phyloP scores from a whole-genome alignment of 1,284 basidiomycete genomes.

The Coriolopsis trogii region DNA sequence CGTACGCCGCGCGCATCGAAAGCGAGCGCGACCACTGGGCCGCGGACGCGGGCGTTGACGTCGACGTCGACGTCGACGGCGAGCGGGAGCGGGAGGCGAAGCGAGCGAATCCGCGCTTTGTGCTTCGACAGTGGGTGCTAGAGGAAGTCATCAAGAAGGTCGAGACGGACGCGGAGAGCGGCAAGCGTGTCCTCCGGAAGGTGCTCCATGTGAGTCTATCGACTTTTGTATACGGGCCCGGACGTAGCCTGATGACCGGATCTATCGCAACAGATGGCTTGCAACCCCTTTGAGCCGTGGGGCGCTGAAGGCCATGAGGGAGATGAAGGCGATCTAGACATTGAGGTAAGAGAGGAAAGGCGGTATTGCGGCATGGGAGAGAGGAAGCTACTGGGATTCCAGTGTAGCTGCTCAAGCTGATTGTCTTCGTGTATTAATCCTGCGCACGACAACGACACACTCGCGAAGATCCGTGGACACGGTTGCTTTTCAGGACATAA shows the following conservation, averaged over 20 bases:
- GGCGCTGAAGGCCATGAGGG: slow-evolving; percentile 62
- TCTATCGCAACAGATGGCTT: slow-evolving; percentile 75
- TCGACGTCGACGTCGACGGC: slow-evolving; percentile 38
- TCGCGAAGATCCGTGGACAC: too few relatives aligned
- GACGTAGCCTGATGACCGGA: slow-evolving; percentile 16
- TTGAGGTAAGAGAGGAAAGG: slow-evolving; percentile 72
- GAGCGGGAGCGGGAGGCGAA: slow-evolving; percentile 51
- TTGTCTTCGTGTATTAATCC: too few relatives aligned
- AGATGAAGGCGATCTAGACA: slow-evolving; percentile 46
- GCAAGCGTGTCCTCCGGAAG: slow-evolving; percentile 69
- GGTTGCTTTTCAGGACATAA: too few relatives aligned
- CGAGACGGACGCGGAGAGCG: slow-evolving; percentile 60
- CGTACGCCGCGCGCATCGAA: slow-evolving; percentile 64
- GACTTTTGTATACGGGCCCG: slow-evolving; percentile 1
- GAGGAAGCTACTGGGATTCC: slow-evolving; percentile 81
- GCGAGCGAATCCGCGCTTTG: slow-evolving; percentile 82
- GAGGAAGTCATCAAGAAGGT: slow-evolving; percentile 84
- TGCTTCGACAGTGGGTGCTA: slow-evolving; percentile 90
- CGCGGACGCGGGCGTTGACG: slow-evolving; percentile 28
- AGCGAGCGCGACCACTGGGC: slow-evolving; percentile 51
- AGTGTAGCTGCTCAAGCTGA: slow-evolving; percentile 90
- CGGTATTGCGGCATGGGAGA: slow-evolving; percentile 81
- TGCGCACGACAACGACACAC: too few relatives aligned
- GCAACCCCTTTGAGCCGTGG: slow-evolving; percentile 79
- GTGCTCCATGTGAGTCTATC: slow-evolving; percentile 63